Base-by-base conservation (phyloP, 768 basidiomycete species). In the Lentinula raphanica region DNA sequence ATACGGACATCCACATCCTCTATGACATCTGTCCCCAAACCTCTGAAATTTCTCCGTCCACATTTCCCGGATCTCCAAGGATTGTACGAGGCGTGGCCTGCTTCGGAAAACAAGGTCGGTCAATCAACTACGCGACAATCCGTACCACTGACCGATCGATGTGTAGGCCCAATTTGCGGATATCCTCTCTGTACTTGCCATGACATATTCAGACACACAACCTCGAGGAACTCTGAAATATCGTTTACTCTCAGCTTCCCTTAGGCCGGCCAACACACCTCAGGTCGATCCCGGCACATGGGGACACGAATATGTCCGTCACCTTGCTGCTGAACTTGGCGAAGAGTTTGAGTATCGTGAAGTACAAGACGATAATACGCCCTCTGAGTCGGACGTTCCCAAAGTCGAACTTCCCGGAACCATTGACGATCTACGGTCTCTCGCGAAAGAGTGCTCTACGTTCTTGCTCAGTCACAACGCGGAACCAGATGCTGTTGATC, bases 11-110 rank as follows among this genome's bases (percentile, higher is more conserved):
- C 94, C 11, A 99, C 97, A 3, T 95, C 92, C 15, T 97, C 94
- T 5, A 98, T 99, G 96, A 99, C 97, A 11, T 95, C 94, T 23
- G 96, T 99, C 9, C 97, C 97, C 1, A 98, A 99, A 76, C 97
- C 97, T 28, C 81, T 99, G 58, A 99, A 99, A 75, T 99, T 99
- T 74, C 82, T 99, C 29, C 88, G 94, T 57, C 95, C 94, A 32
- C 89, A 94, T 69, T 99, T 96, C 69, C 90, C 89, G 49, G 87
- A 85, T 58, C 81, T 96, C 40, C 90, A 94, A 71, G 78, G 78
- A 23, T 75, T 98, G 27, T 95, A 94, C 70, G 87, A 92, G 59
- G 79, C 86, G 38, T 92, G 94, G 88, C 69, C 84, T 2, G 67
- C 80, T 23, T 94, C 92, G 39, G 84, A 87, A 63, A 82, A 91